A percentile compares a stretch with the other conserved stretches of the same genome.
Evolutionary conservation across 352 stramenopile species (phyloP).

Genomic region (Globisporangium heterothallicum): DNA sequence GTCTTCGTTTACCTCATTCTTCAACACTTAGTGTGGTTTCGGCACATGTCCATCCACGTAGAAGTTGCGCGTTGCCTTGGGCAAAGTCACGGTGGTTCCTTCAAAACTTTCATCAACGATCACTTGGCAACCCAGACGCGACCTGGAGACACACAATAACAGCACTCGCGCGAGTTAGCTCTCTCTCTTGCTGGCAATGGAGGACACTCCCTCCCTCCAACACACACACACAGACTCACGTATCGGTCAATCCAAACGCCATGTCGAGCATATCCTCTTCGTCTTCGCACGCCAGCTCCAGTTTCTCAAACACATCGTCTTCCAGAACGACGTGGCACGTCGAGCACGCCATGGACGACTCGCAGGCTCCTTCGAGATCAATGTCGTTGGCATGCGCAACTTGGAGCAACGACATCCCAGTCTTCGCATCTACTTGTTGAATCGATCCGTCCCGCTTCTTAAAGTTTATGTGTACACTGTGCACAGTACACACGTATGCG

Average conservation of each 20-base stretch:
- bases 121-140: conserved; percentile 89
- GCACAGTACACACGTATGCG: background rate
- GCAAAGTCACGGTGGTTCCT: conserved; percentile 87
- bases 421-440: conserved; percentile 60
- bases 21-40: conserved; percentile 86
- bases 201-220: too few species aligned
- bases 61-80: conserved; percentile 97
- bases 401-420: conserved; percentile 86
- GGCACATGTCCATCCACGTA: conserved; percentile 98
- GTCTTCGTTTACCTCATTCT: background rate
- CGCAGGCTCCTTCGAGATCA: conserved; percentile 91
- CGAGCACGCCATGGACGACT: conserved; percentile 96
- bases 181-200: too few species aligned
- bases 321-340: conserved; percentile 98
- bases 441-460: conserved; percentile 54
- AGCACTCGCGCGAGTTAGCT: too few species aligned
- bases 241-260: conserved; percentile 97
- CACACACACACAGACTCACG: conserved; percentile 43
- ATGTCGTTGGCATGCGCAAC: conserved; percentile 92
- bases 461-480: conserved; percentile 77
- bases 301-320: conserved; percentile 86
- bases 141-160: conserved; percentile 26
- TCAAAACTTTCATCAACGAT: conserved; percentile 90
- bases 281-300: conserved; percentile 92
- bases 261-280: conserved; percentile 99